Percentiles rank a stretch among this genome's conserved stretches.
Evolutionary conservation across 2,329 filamentous ascomycete species (phyloP).

Genomic region (Xylaria digitata): DNA sequence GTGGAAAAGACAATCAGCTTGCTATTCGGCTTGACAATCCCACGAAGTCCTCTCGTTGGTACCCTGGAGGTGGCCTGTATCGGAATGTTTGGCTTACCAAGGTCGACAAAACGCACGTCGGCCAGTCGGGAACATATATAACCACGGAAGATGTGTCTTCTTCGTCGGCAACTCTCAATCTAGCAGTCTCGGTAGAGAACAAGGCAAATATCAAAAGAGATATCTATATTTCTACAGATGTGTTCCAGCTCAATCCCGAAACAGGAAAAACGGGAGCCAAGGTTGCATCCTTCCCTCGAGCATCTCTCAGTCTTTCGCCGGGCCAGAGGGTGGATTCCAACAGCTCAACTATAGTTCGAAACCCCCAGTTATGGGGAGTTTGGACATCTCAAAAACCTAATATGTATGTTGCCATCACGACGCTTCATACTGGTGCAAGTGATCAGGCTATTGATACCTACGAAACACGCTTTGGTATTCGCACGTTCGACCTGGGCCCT

Average conservation of each 20-base stretch:
- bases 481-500: conserved; percentile 54
- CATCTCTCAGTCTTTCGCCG: conserved; percentile 45
- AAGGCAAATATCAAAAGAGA: conserved; percentile 46
- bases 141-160: conserved; percentile 58
- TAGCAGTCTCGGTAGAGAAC: conserved; percentile 61
- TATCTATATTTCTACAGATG: conserved; percentile 55
- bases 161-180: conserved; percentile 57
- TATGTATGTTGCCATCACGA: conserved; percentile 60
- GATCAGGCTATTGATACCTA: conserved; percentile 55
- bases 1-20: conserved; percentile 54
- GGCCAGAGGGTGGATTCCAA: conserved; percentile 52
- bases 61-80: conserved; percentile 65
- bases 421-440: conserved; percentile 42
- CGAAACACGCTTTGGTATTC: conserved; percentile 63
- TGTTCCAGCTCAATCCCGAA: conserved; percentile 53
- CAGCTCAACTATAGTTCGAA: conserved; percentile 50
- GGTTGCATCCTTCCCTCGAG: conserved; percentile 52
- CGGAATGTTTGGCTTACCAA: conserved; percentile 66
- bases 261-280: conserved; percentile 46
- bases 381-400: conserved; percentile 58
- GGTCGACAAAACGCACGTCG: conserved; percentile 59
- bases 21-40: conserved; percentile 64
- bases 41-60: conserved; percentile 62
- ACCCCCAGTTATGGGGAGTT: conserved; percentile 62
- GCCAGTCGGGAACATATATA: conserved; percentile 62